A percentile compares a stretch with the other conserved stretches of the same genome.
phyloP scores from a whole-genome alignment of 2,329 filamentous ascomycete species.

The Claviceps africana region DNA sequence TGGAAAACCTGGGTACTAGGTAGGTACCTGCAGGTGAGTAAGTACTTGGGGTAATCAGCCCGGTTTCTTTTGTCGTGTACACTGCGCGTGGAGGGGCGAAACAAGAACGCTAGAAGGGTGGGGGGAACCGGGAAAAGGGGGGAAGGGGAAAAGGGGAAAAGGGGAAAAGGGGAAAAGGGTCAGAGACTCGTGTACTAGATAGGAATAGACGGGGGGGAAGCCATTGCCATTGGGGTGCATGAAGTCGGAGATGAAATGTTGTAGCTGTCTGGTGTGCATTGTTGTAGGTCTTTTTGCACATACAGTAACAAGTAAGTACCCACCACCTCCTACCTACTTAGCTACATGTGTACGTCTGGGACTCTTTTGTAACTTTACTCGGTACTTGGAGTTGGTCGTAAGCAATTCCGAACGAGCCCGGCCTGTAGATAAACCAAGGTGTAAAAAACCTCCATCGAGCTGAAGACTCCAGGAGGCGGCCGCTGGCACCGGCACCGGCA shows the following conservation, averaged over 20 bases:
- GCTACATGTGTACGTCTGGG: no score
- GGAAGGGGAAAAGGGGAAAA: background rate
- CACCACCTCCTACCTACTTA: no score
- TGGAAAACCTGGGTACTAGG: slow-evolving; percentile 33
- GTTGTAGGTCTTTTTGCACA: no score
- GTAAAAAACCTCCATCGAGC: no score
- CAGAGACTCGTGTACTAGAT: background rate
- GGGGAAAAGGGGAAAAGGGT: background rate
- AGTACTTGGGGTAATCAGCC: slow-evolving; percentile 25
- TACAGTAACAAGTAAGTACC: no score
- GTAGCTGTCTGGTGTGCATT: background rate
- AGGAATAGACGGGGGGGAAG: background rate
- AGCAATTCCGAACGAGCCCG: no score
- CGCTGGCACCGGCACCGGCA: no score
- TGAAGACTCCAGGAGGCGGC: no score
- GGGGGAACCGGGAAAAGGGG: background rate
- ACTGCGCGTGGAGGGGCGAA: slow-evolving; percentile 15
- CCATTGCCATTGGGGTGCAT: background rate
- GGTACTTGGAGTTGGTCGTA: no score
- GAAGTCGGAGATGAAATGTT: background rate
- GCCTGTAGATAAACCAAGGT: no score
- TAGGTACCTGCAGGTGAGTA: background rate
- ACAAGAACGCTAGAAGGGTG: background rate
- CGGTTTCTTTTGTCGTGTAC: slow-evolving; percentile 23
- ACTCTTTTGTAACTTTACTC: no score